Percentiles rank a stretch among this genome's conserved stretches.
These are phyloP conservation scores for Entomortierella beljakovae DNA, from an alignment of 192 early-diverging fungal species.

Conservation along the genomic window DNA sequence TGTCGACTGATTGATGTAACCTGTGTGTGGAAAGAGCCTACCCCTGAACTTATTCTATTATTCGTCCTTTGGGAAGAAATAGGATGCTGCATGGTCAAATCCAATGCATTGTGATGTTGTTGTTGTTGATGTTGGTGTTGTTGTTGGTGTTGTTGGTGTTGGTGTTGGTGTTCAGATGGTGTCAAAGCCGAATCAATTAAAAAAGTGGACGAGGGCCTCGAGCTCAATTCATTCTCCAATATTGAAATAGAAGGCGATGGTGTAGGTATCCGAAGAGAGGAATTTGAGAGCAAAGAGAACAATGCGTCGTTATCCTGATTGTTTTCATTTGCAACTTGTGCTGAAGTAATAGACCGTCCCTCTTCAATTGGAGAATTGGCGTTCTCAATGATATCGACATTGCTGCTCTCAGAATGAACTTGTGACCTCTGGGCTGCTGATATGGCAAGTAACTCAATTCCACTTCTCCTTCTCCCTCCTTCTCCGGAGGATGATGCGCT, in stretches of 20 bases:
- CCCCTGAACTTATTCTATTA: conserved; percentile 31
- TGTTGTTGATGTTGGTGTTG: too few species aligned
- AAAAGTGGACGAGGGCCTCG: not conserved
- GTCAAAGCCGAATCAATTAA: conserved; percentile 23
- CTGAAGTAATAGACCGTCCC: too few species aligned
- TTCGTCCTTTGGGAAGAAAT: not conserved
- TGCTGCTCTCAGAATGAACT: conserved; percentile 7
- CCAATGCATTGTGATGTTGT: too few species aligned
- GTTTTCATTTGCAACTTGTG: too few species aligned
- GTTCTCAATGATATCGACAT: not conserved
- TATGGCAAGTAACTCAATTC: too few species aligned
- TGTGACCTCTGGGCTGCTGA: conserved; percentile 10
- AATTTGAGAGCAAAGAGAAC: not conserved
- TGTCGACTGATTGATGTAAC: not conserved
- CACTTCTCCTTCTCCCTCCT: not conserved
- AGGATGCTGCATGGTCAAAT: not conserved
- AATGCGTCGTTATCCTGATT: not conserved
- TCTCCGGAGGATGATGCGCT: not conserved
- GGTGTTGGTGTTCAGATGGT: too few species aligned
- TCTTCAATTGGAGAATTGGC: too few species aligned
- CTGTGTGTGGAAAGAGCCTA: conserved; percentile 13
- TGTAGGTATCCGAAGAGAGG: not conserved
- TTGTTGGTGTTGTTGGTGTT: not conserved
- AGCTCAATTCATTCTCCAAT: not conserved
- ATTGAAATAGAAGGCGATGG: not conserved